Base-by-base conservation (phyloP, 768 basidiomycete species). In the Lactarius psammicola region DNA sequence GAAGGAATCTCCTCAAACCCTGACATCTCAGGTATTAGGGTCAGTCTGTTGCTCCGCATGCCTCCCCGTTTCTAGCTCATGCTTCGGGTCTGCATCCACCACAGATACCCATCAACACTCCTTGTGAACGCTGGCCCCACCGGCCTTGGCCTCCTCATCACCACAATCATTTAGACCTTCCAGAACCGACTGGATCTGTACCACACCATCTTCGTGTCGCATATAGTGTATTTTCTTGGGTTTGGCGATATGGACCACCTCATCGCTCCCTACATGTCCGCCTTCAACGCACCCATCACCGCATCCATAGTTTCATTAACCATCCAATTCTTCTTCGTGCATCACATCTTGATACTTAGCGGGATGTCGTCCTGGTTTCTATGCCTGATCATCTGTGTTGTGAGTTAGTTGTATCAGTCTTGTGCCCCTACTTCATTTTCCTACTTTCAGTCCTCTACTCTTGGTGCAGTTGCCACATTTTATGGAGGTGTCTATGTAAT, bases 131-230 rank as follows among this genome's bases (percentile, higher is more conserved):
- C 55, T n/a, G 55, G 55, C 55, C 2, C 34, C n/a, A 36, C 23
- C 11, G 33, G 55, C 33, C 40, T 60, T 23, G 28, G 51, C 38
- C 23, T 18, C 18, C n/a, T 59, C 40, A 23, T 30, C 40, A 59
- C 38, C 40, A 38, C 26, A 23, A 59, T 59, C 57, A 20, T 59
- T 6, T 38, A 30, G 40, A 59, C 40, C 23, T 1, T 20, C 15
- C 57, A 59, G 26, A 59, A 30, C 38, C 36, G 34, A 30, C 57
- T 58, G 23, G 57, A 58, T 30, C 57, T 58, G 17, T 60, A 33
- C 46, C 33, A 60, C 31, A 42, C 59, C 40, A 60, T 49, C 44
- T 60, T 60, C 31, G 49, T 49, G 58, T 10, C 58, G 8, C 38
- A 33, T 28, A 42, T 42, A 1, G n/a, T 33, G 26, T 59, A 49